phyloP scores from a whole-genome alignment of 176 grass and related monocot genomes.

The Olyra latifolia region DNA sequence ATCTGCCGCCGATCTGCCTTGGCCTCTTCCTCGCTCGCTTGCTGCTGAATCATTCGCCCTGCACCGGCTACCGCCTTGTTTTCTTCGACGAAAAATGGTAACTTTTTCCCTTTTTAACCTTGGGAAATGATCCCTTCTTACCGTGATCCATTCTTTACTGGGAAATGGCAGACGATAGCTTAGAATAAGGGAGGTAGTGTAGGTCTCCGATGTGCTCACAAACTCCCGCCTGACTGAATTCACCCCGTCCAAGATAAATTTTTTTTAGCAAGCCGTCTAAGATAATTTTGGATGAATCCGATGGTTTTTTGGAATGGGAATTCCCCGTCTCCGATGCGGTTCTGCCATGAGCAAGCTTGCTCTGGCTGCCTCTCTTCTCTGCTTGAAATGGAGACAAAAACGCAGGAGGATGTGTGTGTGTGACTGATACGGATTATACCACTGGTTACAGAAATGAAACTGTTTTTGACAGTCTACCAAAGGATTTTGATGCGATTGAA shows the following conservation, averaged over 20 bases:
- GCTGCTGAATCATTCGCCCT: constrained; percentile 17
- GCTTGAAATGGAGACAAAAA: background rate
- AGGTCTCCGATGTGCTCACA: constrained; percentile 11
- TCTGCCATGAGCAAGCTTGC: background rate
- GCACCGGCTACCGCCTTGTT: background rate
- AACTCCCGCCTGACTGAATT: background rate
- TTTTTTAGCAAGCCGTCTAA: background rate
- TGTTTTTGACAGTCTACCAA: background rate
- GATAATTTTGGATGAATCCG: background rate
- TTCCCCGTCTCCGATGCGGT: constrained; percentile 2
- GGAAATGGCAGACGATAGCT: background rate
- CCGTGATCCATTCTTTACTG: constrained; percentile 15
- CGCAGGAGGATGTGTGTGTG: background rate
- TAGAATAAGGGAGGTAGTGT: background rate
- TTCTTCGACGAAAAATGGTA: constrained; percentile 3
- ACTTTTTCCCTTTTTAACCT: constrained; percentile 2
- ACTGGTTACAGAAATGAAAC: background rate
- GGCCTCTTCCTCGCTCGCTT: constrained; percentile 11
- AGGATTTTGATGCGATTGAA: background rate
- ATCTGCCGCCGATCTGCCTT: background rate
- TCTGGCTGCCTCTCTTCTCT: background rate
- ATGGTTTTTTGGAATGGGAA: background rate
- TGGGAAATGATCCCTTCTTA: background rate
- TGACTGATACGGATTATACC: background rate
- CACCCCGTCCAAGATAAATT: background rate